Percentiles rank a stretch among this genome's conserved stretches.
Conservation (phyloP, 2,329 filamentous ascomycete species). For the Fusarium nodosum region DNA sequence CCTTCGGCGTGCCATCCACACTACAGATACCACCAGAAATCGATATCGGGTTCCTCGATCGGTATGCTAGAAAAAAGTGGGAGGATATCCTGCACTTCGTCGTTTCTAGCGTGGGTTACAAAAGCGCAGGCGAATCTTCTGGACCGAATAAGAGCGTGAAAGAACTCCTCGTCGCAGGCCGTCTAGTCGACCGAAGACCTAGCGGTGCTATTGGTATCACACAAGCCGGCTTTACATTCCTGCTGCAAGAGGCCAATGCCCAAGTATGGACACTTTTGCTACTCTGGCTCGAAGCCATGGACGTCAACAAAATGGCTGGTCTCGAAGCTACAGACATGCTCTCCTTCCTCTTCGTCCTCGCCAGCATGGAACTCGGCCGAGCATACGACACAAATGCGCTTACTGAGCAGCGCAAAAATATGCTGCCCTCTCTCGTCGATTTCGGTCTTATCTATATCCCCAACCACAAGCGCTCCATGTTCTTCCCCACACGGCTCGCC, state of each 20-base stretch:
- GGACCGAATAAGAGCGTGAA: constrained; percentile 83
- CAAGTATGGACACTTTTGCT: constrained; percentile 97
- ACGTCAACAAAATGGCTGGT: constrained; percentile 67
- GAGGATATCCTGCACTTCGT: constrained; percentile 97
- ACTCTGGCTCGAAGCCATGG: constrained; percentile 89
- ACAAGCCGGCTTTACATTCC: constrained; percentile 91
- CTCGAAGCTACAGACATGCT: constrained; percentile 95
- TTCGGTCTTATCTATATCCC: constrained; percentile 91
- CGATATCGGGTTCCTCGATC: constrained; percentile 80
- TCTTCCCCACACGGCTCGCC: constrained; percentile 93
- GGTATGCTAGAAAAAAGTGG: constrained; percentile 90
- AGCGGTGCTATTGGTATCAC: constrained; percentile 85
- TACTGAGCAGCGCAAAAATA: constrained; percentile 83
- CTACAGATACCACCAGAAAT: constrained; percentile 73
- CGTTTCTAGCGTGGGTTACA: constrained; percentile 79
- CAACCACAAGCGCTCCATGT: constrained; percentile 69
- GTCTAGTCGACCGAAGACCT: constrained; percentile 77
- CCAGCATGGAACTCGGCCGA: constrained; percentile 90
- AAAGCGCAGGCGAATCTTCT: constrained; percentile 61
- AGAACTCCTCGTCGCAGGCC: constrained; percentile 82
- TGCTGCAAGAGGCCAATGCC: constrained; percentile 94
- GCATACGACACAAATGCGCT: constrained; percentile 91
- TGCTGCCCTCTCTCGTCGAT: constrained; percentile 90
- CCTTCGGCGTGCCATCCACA: constrained; percentile 88
- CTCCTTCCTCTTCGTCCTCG: constrained; percentile 95